phyloP scores from a whole-genome alignment of 768 basidiomycete genomes.

The Tulasnella sp. region DNA sequence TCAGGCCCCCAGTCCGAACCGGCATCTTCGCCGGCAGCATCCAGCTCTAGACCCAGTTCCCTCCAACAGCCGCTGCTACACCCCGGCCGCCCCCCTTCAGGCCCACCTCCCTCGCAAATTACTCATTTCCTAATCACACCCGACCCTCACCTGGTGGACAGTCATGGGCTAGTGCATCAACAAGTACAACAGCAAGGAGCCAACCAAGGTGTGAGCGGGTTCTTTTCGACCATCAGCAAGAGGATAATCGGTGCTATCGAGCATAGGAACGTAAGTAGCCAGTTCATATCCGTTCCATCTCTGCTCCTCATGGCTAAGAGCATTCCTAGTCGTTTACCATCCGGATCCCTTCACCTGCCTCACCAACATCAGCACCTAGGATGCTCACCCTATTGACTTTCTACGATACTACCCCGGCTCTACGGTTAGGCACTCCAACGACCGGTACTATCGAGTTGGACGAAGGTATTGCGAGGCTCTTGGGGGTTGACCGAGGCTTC shows the following conservation, averaged over 20 bases:
- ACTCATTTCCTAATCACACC: conserved; percentile 46
- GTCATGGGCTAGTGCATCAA: conserved; percentile 43
- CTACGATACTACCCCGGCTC: conserved; percentile 66
- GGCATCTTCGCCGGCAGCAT: conserved; percentile 39
- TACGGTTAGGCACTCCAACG: conserved; percentile 60
- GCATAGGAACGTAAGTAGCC: neutral
- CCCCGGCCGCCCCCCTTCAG: conserved; percentile 39
- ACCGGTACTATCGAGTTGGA: conserved; percentile 70
- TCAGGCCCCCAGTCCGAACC: conserved; percentile 29
- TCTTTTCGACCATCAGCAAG: conserved; percentile 42
- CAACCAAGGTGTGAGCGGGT: conserved; percentile 66
- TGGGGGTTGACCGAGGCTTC: conserved; percentile 77
- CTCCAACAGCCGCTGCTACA: conserved; percentile 41
- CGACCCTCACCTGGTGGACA: conserved; percentile 19
- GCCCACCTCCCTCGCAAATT: conserved; percentile 32
- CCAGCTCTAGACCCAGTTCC: conserved; percentile 36
- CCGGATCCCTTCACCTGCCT: conserved; percentile 21
- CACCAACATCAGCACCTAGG: conserved; percentile 35
- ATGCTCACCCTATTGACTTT: conserved; percentile 61
- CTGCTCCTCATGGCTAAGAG: neutral
- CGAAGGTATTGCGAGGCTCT: conserved; percentile 53
- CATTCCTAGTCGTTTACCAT: conserved; percentile 33
- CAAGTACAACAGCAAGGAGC: conserved; percentile 48
- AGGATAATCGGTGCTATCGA: conserved; percentile 26
- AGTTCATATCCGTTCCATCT: neutral